Percentiles rank a stretch among this genome's conserved stretches.
These are phyloP conservation scores for Nasturtium officinale DNA, from an alignment of 345 rosid genomes.

Conservation along the genomic window DNA sequence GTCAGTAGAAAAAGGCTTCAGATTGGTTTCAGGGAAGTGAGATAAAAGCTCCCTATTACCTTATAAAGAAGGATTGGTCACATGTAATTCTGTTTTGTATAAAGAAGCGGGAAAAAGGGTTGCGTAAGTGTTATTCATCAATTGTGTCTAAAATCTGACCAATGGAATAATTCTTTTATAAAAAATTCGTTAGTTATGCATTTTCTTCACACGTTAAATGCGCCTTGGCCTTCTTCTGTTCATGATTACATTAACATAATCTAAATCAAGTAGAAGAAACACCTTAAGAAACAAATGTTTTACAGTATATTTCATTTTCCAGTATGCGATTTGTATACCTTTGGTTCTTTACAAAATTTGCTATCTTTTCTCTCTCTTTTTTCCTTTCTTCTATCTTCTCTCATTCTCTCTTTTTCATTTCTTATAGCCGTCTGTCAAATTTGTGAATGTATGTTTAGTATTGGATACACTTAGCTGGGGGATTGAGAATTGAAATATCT, in stretches of 20 bases:
- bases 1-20: slow-evolving; percentile 16
- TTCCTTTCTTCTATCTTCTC: not conserved
- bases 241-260: not conserved
- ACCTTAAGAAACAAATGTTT: not conserved
- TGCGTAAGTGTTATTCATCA: slow-evolving; percentile 34
- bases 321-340: slow-evolving; percentile 33
- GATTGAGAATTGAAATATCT: not conserved
- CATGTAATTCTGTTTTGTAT: slow-evolving; percentile 37
- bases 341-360: slow-evolving; percentile 33
- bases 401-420: not conserved
- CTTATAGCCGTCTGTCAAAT: not conserved
- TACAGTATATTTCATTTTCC: not conserved
- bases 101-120: slow-evolving; percentile 15
- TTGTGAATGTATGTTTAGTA: not conserved
- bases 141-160: slow-evolving; percentile 31
- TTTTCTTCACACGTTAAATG: not conserved
- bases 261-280: not conserved
- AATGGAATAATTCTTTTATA: slow-evolving; percentile 5
- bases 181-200: slow-evolving; percentile 19
- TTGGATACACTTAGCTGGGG: slow-evolving; percentile 5
- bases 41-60: slow-evolving; percentile 15
- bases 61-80: slow-evolving; percentile 31
- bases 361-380: not conserved
- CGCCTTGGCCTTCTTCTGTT: not conserved
- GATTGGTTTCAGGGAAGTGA: slow-evolving; percentile 35